Conservation (phyloP, 1,139 yeast species). For the Diutina mesorugosa region DNA sequence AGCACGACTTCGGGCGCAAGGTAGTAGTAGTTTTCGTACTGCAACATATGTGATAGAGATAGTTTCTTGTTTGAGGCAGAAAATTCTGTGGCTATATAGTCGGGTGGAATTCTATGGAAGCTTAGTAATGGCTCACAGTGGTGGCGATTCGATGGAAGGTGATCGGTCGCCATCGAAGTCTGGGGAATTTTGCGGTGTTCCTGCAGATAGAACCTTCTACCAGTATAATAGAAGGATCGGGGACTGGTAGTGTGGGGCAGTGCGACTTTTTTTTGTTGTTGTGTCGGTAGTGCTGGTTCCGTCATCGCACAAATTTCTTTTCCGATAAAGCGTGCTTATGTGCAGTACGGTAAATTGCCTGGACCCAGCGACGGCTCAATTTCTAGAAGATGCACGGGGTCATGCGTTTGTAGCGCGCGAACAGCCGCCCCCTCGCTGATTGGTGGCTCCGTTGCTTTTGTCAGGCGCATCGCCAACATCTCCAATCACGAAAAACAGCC, state of each 20-base stretch:
- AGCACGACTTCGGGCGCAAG: not conserved
- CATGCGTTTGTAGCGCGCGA: not conserved
- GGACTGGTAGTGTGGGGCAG: no score
- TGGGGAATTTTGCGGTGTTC: no score
- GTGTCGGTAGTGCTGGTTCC: no score
- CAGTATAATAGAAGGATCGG: no score
- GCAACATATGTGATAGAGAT: no score
- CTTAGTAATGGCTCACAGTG: not conserved
- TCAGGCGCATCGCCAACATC: not conserved
- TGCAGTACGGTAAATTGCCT: not conserved
- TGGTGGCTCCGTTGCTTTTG: not conserved
- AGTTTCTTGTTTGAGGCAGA: no score
- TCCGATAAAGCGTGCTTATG: no score
- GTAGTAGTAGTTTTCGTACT: not conserved
- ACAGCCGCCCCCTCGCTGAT: not conserved
- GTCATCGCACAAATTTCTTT: no score
- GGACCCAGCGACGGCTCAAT: no score
- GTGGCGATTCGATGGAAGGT: not conserved
- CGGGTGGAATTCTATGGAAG: not conserved
- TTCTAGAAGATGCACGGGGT: not conserved
- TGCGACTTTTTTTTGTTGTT: no score
- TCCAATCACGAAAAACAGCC: no score
- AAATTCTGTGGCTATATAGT: not conserved
- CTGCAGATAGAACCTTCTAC: no score
- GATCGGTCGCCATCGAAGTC: not conserved